Base-by-base conservation (phyloP, 2,329 filamentous ascomycete species). In the Amauroascus niger region DNA sequence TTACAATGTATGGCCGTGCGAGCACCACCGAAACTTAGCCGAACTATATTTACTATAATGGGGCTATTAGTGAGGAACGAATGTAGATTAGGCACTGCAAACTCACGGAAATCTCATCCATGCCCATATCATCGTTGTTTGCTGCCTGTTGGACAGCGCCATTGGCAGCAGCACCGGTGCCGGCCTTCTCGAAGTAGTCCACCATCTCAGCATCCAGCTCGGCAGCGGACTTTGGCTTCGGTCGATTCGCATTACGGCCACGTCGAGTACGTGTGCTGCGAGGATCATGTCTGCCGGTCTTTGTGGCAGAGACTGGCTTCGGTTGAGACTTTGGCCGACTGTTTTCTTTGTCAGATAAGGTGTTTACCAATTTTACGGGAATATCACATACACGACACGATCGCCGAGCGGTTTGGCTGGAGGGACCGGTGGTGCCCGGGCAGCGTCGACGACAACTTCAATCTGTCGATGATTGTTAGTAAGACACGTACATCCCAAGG, bases 191-290 rank as follows among this genome's bases (percentile, higher is more conserved):
- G 28, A 69, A 67, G 68, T 98, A 98, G 71, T 97, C 93, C 18
- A 82, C 84, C 93, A 98, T 98, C 71, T 98, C 93, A 3, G 88
- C 89, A 69, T 98, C 93, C 24, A 98, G 82, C 74, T 98, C 90
- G 68, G 95, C 91, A 1, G 86, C 83, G 0, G 89, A 95, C 86
- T 97, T 97, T 75, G 77, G 73, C 72, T 82, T 94, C 77, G 65
- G 83, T 74, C 61, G 85, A 78, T 63, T 85, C 60, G 78, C 75
- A 64, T 75, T 84, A 61, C 83, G 82, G 51, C 71, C 75, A 58
- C 76, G 75, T 54, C 78, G 75, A 56, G 73, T 74, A 43, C 71
- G 75, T 58, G n/a, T n/a, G n/a, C 73, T 75, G 52, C 74, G 75
- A 46, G 72, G 70, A 46, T 68, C 73, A 56, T 64, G 65, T 48